phyloP scores from a whole-genome alignment of 805 yeast genomes.

The Ogataea ramenticola region DNA sequence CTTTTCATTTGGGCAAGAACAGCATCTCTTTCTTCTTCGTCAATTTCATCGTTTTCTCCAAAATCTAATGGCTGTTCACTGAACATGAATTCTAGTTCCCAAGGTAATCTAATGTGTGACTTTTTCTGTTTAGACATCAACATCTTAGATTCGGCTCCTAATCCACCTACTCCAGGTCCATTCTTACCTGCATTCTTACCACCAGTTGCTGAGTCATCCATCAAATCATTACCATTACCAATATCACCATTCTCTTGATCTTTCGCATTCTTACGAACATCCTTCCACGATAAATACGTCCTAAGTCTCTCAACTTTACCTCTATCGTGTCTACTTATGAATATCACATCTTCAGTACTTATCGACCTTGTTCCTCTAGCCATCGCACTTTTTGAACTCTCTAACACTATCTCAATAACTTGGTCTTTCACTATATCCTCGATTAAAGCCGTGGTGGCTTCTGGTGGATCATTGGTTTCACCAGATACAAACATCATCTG shows the following conservation, averaged over 20 bases:
- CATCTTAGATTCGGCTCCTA: constrained; percentile 33
- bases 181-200: constrained; percentile 10
- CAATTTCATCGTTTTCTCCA: constrained; percentile 48
- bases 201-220: constrained; percentile 20
- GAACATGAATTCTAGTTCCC: constrained; percentile 95
- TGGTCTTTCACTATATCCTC: constrained; percentile 95
- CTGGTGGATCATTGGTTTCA: constrained; percentile 89
- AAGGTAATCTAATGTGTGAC: constrained; percentile 77
- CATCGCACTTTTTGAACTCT: constrained; percentile 72
- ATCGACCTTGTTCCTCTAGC: constrained; percentile 77
- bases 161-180: constrained; percentile 32
- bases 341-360: constrained; percentile 88
- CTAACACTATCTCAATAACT: constrained; percentile 75
- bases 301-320: constrained; percentile 90
- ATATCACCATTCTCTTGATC: constrained; percentile 50
- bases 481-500: constrained; percentile 99
- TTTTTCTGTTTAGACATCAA: constrained; percentile 56
- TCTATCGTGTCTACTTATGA: constrained; percentile 82
- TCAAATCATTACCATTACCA: constrained; percentile 26
- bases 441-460: constrained; percentile 83
- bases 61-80: constrained; percentile 79
- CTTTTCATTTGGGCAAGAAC: constrained; percentile 82
- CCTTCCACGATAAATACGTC: constrained; percentile 94
- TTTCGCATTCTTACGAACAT: constrained; percentile 74
- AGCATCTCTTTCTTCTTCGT: constrained; percentile 88